These are phyloP conservation scores for Podaxis sp. DNA, from an alignment of 768 basidiomycete species.

Conservation along the genomic window DNA sequence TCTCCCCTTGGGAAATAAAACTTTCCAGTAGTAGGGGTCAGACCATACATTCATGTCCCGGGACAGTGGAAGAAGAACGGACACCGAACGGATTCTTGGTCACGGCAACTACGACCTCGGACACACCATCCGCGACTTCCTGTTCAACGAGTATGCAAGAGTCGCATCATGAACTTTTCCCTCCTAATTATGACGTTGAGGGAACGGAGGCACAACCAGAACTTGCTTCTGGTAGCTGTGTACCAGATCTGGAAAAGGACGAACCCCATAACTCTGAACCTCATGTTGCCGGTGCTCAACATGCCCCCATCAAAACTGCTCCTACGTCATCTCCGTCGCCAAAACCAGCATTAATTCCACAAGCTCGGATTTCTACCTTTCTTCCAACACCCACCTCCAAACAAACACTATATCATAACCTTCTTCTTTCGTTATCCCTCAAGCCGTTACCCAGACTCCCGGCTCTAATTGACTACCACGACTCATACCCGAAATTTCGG, in stretches of 20 bases:
- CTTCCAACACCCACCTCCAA: slow-evolving; percentile 5
- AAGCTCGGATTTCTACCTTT: not conserved
- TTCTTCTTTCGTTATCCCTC: slow-evolving; percentile 7
- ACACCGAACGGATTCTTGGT: not conserved
- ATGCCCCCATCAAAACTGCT: not conserved
- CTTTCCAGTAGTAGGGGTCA: not conserved
- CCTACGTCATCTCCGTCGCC: not conserved
- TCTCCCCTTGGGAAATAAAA: not conserved
- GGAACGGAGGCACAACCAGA: not conserved
- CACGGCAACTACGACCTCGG: not conserved
- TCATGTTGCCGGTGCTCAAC: not conserved
- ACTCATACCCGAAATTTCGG: slow-evolving; percentile 16
- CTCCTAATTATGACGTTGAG: not conserved
- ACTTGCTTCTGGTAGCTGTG: not conserved
- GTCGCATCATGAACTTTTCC: not conserved
- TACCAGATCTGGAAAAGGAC: not conserved
- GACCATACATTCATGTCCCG: not conserved
- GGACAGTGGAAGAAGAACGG: not conserved
- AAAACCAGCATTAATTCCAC: slow-evolving; percentile 9
- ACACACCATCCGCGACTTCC: not conserved
- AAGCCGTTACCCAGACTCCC: slow-evolving; percentile 13
- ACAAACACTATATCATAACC: slow-evolving; percentile 5
- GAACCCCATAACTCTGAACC: not conserved
- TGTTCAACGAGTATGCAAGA: not conserved
- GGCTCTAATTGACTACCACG: slow-evolving; percentile 18